Conservation (phyloP, 2,329 filamentous ascomycete species). For the Didymella pinodella region DNA sequence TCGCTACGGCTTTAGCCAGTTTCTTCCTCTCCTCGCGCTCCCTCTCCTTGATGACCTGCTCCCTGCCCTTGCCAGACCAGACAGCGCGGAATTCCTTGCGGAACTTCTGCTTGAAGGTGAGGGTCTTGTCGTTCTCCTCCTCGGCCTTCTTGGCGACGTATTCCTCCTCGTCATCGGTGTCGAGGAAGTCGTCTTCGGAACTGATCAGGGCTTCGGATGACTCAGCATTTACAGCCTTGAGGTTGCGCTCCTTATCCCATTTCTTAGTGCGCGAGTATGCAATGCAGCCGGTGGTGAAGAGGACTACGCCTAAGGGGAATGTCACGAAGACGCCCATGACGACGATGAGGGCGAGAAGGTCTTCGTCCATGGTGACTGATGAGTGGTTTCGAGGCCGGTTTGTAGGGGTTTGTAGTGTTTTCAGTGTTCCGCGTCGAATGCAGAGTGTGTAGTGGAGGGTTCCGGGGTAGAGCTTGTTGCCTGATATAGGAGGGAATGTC, state of each 20-base stretch:
- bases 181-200: slow-evolving; percentile 38
- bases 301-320: slow-evolving; percentile 35
- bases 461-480: slow-evolving; percentile 8
- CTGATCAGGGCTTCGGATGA: slow-evolving; percentile 28
- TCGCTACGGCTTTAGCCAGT: slow-evolving; percentile 43
- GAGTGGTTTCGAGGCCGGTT: not conserved
- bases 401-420: not conserved
- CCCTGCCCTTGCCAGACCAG: slow-evolving; percentile 42
- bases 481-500: slow-evolving; percentile 22
- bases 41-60: slow-evolving; percentile 38
- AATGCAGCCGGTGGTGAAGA: slow-evolving; percentile 34
- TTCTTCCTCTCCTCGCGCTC: slow-evolving; percentile 45
- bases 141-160: slow-evolving; percentile 41
- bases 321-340: slow-evolving; percentile 37
- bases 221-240: slow-evolving; percentile 35
- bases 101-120: slow-evolving; percentile 44
- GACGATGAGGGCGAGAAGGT: slow-evolving; percentile 35
- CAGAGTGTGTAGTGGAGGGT: not conserved
- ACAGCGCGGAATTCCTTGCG: slow-evolving; percentile 41
- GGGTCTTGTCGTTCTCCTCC: slow-evolving; percentile 36
- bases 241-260: slow-evolving; percentile 43
- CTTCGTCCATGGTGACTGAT: slow-evolving; percentile 39
- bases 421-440: not conserved
- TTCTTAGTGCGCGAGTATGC: slow-evolving; percentile 44
- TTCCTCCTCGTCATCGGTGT: slow-evolving; percentile 44